Conservation (phyloP, 2,329 filamentous ascomycete species). For the Cordyceps javanica region DNA sequence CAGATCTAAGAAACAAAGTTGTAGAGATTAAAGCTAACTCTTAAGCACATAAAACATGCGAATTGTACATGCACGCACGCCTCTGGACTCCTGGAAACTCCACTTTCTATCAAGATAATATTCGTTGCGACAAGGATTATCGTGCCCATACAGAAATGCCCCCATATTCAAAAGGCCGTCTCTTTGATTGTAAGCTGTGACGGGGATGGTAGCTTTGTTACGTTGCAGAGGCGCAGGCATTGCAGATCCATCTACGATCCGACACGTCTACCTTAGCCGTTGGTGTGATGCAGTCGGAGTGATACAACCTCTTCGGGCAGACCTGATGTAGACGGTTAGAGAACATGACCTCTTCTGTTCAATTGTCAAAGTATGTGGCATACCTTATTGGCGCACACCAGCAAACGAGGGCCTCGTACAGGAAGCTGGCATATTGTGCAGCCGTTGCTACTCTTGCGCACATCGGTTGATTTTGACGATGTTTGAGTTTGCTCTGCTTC, state of each 20-base stretch:
- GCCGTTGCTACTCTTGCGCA: constrained; percentile 37
- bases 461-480: constrained; percentile 28
- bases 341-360: constrained; percentile 3
- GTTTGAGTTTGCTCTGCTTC: background rate
- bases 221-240: constrained; percentile 28
- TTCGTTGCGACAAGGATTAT: too few species aligned
- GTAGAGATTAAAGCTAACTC: too few species aligned
- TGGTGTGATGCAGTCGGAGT: constrained; percentile 38
- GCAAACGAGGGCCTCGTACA: constrained; percentile 40
- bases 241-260: constrained; percentile 38
- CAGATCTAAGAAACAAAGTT: too few species aligned
- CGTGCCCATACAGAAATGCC: too few species aligned
- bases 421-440: constrained; percentile 43
- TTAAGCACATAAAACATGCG: too few species aligned
- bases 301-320: constrained; percentile 41
- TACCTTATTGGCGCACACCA: constrained; percentile 47
- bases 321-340: constrained; percentile 26
- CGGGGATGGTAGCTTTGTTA: background rate
- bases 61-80: too few species aligned
- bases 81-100: too few species aligned
- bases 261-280: constrained; percentile 30
- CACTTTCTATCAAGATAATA: too few species aligned
- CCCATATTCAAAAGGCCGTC: too few species aligned
- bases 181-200: background rate
- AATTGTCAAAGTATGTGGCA: constrained; percentile 14